These are phyloP conservation scores for Scortechinia acanthostroma DNA, from an alignment of 2,329 filamentous ascomycete species.

Conservation along the genomic window DNA sequence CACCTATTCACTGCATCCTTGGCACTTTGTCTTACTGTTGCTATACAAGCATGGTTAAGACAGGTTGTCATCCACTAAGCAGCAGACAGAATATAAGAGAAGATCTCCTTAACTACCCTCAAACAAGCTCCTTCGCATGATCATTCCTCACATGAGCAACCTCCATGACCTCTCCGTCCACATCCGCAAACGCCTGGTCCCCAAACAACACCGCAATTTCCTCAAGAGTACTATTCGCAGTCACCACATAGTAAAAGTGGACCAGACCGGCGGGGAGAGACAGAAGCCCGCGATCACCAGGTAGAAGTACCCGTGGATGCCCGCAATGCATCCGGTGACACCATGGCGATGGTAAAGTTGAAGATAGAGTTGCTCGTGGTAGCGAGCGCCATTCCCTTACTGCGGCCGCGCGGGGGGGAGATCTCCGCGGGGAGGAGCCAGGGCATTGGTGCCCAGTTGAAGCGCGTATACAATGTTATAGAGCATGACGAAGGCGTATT, in stretches of 20 bases:
- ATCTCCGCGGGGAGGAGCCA: conserved; percentile 25
- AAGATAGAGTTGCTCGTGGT: conserved; percentile 26
- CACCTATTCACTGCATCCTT: too few species aligned
- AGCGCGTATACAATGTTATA: conserved; percentile 26
- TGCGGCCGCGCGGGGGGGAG: conserved; percentile 23
- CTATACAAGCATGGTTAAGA: too few species aligned
- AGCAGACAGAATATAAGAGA: too few species aligned
- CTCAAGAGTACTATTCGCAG: conserved; percentile 22
- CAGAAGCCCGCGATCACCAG: conserved; percentile 30
- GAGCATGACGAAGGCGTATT: conserved; percentile 26
- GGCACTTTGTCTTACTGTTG: too few species aligned
- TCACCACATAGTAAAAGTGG: conserved; percentile 31
- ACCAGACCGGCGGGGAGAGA: conserved; percentile 20
- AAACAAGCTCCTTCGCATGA: too few species aligned
- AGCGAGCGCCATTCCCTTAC: conserved; percentile 27
- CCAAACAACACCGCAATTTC: conserved; percentile 30
- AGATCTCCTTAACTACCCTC: too few species aligned
- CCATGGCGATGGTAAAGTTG: conserved; percentile 27
- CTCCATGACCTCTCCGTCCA: conserved; percentile 5
- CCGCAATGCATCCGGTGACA: conserved; percentile 27
- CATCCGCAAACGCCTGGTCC: conserved; percentile 24
- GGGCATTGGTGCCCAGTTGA: conserved; percentile 27
- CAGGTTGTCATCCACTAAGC: too few species aligned
- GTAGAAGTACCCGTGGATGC: conserved; percentile 31
- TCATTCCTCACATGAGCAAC: not conserved